Evolutionary conservation across 495 filamentous ascomycete species (phyloP).

Genomic region (Cetradonia linearis): DNA sequence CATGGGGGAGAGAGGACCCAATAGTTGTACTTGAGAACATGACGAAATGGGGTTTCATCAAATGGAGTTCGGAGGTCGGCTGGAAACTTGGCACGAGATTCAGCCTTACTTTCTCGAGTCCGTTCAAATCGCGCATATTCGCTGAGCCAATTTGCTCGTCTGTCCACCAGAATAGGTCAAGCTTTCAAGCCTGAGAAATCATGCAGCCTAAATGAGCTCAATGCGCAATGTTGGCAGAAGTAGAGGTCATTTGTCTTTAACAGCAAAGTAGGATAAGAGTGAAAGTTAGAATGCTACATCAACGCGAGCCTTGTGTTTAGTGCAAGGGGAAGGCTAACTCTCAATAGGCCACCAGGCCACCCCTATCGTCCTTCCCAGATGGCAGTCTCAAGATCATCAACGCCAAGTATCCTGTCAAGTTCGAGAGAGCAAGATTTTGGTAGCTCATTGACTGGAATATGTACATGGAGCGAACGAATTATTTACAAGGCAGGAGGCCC

Average conservation of each 20-base stretch:
- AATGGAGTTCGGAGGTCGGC: constrained; percentile 3
- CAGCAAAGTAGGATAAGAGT: neutral
- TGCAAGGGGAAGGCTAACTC: neutral
- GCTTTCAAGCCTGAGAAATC: neutral
- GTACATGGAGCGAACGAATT: neutral
- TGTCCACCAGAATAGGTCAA: neutral
- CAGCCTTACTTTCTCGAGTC: constrained; percentile 2
- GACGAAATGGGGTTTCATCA: neutral
- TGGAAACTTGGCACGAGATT: neutral
- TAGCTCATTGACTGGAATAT: neutral
- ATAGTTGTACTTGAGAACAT: neutral
- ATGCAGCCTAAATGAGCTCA: neutral
- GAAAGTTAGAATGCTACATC: neutral
- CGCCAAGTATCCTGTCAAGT: neutral
- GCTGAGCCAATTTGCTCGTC: neutral
- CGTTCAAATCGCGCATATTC: constrained; percentile 5
- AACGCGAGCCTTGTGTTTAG: neutral
- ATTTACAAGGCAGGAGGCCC: constrained; percentile 4
- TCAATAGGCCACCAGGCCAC: neutral
- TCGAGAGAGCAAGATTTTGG: neutral
- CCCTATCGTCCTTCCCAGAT: neutral
- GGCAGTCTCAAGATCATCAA: neutral
- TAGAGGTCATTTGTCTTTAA: neutral
- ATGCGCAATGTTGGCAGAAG: constrained; percentile 3
- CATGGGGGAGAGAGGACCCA: neutral